phyloP scores from a whole-genome alignment of 225 moss, liverwort and hornwort genomes.

The Polytrichum formosum region DNA sequence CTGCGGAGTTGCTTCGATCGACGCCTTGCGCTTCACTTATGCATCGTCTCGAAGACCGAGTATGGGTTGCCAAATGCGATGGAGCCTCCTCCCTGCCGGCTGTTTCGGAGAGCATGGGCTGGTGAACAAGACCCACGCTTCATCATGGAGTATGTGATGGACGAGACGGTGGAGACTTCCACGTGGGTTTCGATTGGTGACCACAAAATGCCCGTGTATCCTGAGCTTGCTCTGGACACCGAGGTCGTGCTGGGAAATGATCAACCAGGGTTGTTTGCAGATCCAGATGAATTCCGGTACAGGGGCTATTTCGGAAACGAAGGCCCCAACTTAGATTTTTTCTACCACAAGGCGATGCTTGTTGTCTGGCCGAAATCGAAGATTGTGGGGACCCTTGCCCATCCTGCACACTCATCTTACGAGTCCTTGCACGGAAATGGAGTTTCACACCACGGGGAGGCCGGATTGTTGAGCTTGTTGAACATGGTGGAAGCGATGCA shows the following conservation, averaged over 20 bases:
- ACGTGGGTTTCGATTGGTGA: slow-evolving; percentile 13
- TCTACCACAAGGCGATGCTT: slow-evolving; percentile 17
- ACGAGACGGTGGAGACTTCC: neutral
- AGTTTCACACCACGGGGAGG: neutral
- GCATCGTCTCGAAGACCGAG: neutral
- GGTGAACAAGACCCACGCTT: neutral
- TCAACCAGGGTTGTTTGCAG: neutral
- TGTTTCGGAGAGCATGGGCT: neutral
- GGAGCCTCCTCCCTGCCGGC: neutral
- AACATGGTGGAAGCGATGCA: neutral
- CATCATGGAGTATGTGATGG: neutral
- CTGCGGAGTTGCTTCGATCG: neutral
- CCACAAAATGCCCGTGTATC: neutral
- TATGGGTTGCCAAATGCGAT: neutral
- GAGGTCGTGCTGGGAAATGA: slow-evolving; percentile 7
- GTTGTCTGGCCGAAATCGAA: slow-evolving; percentile 17
- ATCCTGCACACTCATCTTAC: too few relatives aligned
- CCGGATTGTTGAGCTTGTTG: slow-evolving; percentile 5
- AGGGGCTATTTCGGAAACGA: neutral
- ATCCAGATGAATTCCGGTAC: slow-evolving; percentile 5
- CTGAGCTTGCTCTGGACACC: neutral
- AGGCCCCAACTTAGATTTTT: slow-evolving; percentile 2
- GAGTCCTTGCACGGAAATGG: too few relatives aligned
- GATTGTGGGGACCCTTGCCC: neutral
- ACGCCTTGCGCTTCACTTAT: slow-evolving; percentile 1